Evolutionary conservation across 164 flowering plant genomes (phyloP).

Genomic region (Aristolochia californica): DNA sequence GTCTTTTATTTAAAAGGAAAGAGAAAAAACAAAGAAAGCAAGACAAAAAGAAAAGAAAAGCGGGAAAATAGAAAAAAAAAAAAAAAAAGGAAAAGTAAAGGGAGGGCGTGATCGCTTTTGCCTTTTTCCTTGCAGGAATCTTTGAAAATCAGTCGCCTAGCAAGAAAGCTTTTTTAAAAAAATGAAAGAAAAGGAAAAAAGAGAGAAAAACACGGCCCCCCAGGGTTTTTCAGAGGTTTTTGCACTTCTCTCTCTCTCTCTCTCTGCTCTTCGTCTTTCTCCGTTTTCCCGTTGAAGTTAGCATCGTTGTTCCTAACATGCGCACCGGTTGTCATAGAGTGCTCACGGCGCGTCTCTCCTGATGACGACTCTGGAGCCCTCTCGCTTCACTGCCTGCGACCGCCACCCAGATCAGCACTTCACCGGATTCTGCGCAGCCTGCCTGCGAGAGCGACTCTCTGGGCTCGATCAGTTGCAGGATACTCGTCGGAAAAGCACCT

Average conservation of each 20-base stretch:
- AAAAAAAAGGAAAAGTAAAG: not conserved
- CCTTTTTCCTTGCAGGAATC: slow-evolving; percentile 17
- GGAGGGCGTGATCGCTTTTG: slow-evolving; percentile 12
- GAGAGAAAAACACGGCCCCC: not conserved
- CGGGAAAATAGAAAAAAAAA: not conserved
- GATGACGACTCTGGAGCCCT: slow-evolving; percentile 19
- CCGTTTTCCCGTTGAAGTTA: not conserved
- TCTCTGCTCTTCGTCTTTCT: slow-evolving; percentile 4
- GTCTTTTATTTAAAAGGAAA: too few relatives aligned
- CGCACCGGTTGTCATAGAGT: slow-evolving; percentile 3
- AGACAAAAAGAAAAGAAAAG: too few relatives aligned
- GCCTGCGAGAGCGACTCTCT: slow-evolving; percentile 81
- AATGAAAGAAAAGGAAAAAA: not conserved
- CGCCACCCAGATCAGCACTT: slow-evolving; percentile 54
- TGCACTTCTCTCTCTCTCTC: slow-evolving; percentile 5
- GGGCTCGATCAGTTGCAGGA: slow-evolving; percentile 24
- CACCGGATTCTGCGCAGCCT: slow-evolving; percentile 82
- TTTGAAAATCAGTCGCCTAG: slow-evolving; percentile 15
- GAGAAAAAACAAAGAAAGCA: too few relatives aligned
- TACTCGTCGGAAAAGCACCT: slow-evolving; percentile 5
- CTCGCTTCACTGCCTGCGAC: slow-evolving; percentile 38
- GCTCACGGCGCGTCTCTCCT: slow-evolving; percentile 8
- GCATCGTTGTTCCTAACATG: slow-evolving; percentile 6
- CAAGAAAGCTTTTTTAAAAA: not conserved
- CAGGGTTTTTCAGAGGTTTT: slow-evolving; percentile 13